A percentile compares a stretch with the other conserved stretches of the same genome.
Conservation (phyloP, 1,139 yeast species). For the Saccharomyces uvarum region DNA sequence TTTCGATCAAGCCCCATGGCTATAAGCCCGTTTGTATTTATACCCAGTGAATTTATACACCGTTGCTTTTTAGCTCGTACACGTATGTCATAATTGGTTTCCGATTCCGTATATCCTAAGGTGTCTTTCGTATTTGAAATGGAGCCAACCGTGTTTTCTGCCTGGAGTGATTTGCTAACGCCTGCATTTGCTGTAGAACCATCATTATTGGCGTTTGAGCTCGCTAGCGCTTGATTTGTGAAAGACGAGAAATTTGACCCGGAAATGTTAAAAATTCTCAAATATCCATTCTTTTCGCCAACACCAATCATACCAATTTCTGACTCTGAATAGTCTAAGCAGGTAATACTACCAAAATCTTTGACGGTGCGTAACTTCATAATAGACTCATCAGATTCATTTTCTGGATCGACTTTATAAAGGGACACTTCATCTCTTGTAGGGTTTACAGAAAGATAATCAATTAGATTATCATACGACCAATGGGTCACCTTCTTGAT, state of each 20-base stretch:
- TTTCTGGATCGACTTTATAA: slow-evolving; percentile 29
- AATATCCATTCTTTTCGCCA: slow-evolving; percentile 66
- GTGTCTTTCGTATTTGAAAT: neutral
- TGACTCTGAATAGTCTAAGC: slow-evolving; percentile 56
- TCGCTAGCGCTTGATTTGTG: neutral
- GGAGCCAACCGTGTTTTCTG: neutral
- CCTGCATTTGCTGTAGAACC: neutral
- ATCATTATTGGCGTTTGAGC: neutral
- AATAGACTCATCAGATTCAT: slow-evolving; percentile 38
- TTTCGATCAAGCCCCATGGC: slow-evolving; percentile 80
- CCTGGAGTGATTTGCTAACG: slow-evolving; percentile 5
- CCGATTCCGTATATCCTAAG: slow-evolving; percentile 13
- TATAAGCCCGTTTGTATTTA: slow-evolving; percentile 55
- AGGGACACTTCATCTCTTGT: slow-evolving; percentile 34
- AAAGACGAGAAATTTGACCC: slow-evolving; percentile 1
- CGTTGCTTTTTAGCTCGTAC: slow-evolving; percentile 62
- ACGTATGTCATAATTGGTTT: slow-evolving; percentile 13
- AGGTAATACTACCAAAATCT: slow-evolving; percentile 67
- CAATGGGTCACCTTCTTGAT: slow-evolving; percentile 28
- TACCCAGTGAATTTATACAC: slow-evolving; percentile 68
- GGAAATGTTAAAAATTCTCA: slow-evolving; percentile 56
- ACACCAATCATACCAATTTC: slow-evolving; percentile 58
- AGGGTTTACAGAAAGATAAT: slow-evolving; percentile 33
- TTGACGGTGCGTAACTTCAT: slow-evolving; percentile 44
- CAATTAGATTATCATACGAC: slow-evolving; percentile 27